Base-by-base conservation (phyloP, 2,329 filamentous ascomycete genomes). In the Septoria linicola region DNA sequence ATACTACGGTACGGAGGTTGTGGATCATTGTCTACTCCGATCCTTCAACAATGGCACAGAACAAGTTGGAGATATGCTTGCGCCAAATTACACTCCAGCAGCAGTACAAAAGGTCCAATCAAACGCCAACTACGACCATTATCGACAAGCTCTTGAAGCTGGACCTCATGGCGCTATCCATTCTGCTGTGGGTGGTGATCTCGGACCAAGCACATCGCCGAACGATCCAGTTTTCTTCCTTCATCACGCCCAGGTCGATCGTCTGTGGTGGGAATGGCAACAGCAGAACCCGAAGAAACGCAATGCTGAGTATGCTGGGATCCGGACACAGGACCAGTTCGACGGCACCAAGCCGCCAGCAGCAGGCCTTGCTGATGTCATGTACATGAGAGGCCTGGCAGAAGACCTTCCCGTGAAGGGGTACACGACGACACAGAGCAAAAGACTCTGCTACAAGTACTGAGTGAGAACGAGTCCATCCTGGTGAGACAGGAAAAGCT, bases 141-240 rank as follows among this genome's bases (percentile, higher is more conserved):
- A 63, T 27, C 43, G 51, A 7, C 23, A 34, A n/a, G n/a, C 46
- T 3, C 49, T 64, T 37, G 63, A 64, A 39, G 51, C 51, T 17
- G 43, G 56, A 11, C 45, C 61, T 13, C 61, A 62, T 34, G 54
- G 58, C 44, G 54, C 57, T 13, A 61, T 65, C 13, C 63, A 57
- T 3, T 56, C 55, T 8, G 52, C 52, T 21, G 58, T 66, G n/a
- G 53, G 46, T 8, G 63, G 61, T 8, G 59, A 64, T 36, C 58
- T 62, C 31, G 46, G 55, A 31, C 53, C 62, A 8, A 55, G 59
- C 36, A 61, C 59, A 7, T 58, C 59, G 16, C 60, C 63, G 21
- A 53, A 60, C 40, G 59, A 63, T 47, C 60, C 62, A 3, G 27
- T 65, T 5, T 63, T 63, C 48, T 65, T 60, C 53, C 51, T 63